phyloP scores from a whole-genome alignment of 2,329 filamentous ascomycete genomes.

The Claviceps africana region DNA sequence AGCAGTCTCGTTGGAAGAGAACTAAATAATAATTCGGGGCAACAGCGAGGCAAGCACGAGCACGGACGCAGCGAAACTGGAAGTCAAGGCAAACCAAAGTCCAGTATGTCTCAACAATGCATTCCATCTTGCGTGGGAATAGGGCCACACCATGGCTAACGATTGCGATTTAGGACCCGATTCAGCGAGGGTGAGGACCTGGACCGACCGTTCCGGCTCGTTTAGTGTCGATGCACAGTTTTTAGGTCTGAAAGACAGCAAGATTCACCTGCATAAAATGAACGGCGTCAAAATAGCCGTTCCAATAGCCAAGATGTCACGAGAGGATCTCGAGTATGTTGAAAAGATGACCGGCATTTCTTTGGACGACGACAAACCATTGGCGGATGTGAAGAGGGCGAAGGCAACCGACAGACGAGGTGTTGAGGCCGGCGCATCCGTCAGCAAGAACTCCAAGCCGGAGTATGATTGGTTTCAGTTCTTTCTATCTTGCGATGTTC shows the following conservation, averaged over 20 bases:
- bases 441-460: conserved; percentile 47
- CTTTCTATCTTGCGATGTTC: conserved; percentile 84
- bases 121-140: not conserved
- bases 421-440: conserved; percentile 41
- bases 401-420: conserved; percentile 18
- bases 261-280: conserved; percentile 94
- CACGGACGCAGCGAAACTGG: conserved; percentile 45
- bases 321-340: conserved; percentile 89
- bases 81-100: conserved; percentile 44
- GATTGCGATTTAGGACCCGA: conserved; percentile 59
- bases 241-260: conserved; percentile 82
- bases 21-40: conserved; percentile 50
- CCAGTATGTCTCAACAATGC: conserved; percentile 43
- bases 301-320: conserved; percentile 87
- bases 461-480: conserved; percentile 99
- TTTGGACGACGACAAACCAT: conserved; percentile 83
- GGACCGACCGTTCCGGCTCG: conserved; percentile 89
- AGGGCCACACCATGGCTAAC: not conserved
- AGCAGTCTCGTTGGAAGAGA: conserved; percentile 61
- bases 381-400: conserved; percentile 64
- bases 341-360: conserved; percentile 78
- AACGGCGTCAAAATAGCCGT: conserved; percentile 98
- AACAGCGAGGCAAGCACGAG: conserved; percentile 60
- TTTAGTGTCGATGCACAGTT: conserved; percentile 98
- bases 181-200: conserved; percentile 66